A percentile compares a stretch with the other conserved stretches of the same genome.
Evolutionary conservation across 2,329 filamentous ascomycete genomes (phyloP).

Genomic region (Alternaria ethzedia): DNA sequence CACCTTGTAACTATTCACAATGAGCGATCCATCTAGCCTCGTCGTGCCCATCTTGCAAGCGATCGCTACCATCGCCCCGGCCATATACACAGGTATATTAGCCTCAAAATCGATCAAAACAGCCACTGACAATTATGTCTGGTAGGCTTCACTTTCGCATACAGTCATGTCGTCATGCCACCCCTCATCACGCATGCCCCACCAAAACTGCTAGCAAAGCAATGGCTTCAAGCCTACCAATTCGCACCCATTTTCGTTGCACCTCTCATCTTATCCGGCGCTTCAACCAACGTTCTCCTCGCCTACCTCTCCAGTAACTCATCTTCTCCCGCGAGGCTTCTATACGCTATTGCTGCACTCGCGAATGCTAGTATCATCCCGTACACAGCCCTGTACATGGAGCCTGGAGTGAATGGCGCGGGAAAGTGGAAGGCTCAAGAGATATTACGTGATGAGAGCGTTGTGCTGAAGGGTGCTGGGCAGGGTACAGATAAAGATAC

Average conservation of each 20-base stretch:
- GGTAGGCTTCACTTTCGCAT: constrained; percentile 36
- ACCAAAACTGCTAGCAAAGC: constrained; percentile 44
- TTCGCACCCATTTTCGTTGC: constrained; percentile 46
- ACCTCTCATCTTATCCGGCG: constrained; percentile 44
- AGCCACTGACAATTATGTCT: too few species aligned
- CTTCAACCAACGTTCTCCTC: constrained; percentile 41
- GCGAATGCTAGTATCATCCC: constrained; percentile 42
- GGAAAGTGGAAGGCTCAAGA: constrained; percentile 49
- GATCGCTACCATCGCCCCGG: constrained; percentile 30
- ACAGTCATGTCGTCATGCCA: constrained; percentile 46
- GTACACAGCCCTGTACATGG: constrained; percentile 49
- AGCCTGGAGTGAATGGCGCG: constrained; percentile 49
- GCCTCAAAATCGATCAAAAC: fast-evolving
- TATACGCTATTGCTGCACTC: constrained; percentile 36
- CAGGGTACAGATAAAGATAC: constrained; percentile 22
- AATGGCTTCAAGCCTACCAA: constrained; percentile 51
- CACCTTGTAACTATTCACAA: background rate
- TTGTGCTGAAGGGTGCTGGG: constrained; percentile 16
- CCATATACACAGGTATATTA: constrained; percentile 30
- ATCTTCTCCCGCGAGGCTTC: constrained; percentile 1
- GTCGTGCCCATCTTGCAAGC: constrained; percentile 14
- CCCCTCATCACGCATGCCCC: constrained; percentile 43
- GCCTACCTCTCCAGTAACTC: constrained; percentile 18
- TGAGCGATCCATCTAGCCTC: background rate
- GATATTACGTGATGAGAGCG: constrained; percentile 34